These are phyloP conservation scores for Artemisia argyi DNA, from an alignment of 129 eudicot genomes.

Conservation along the genomic window DNA sequence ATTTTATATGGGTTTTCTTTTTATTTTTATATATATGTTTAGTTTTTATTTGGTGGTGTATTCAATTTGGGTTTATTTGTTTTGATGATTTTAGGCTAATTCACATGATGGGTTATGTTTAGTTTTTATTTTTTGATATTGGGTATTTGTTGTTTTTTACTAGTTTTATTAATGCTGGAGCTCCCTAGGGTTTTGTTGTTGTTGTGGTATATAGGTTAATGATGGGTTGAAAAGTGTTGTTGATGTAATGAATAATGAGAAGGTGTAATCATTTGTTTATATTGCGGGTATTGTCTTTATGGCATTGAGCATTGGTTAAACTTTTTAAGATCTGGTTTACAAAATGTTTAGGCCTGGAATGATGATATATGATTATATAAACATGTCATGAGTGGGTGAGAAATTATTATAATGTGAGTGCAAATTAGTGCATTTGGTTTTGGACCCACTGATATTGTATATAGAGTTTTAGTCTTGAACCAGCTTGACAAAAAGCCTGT, in stretches of 20 bases:
- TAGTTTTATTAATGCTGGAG: constrained; percentile 6
- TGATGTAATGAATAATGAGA: neutral
- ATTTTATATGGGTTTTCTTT: neutral
- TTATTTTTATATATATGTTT: neutral
- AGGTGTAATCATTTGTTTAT: constrained; percentile 1
- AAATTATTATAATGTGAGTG: too few relatives aligned
- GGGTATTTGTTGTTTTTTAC: constrained; percentile 7
- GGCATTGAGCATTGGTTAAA: neutral
- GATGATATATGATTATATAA: too few relatives aligned
- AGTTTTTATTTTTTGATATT: neutral
- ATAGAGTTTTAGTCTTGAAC: too few relatives aligned
- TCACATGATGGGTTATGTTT: neutral
- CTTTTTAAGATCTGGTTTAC: neutral
- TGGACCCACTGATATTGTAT: too few relatives aligned
- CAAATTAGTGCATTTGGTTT: too few relatives aligned
- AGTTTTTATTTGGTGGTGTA: neutral
- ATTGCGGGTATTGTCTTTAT: neutral
- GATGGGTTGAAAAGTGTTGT: constrained; percentile 5
- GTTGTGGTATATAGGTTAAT: neutral
- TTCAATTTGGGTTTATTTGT: constrained; percentile 19
- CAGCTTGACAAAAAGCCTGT: too few relatives aligned
- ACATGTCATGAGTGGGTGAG: too few relatives aligned
- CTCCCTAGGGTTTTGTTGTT: neutral
- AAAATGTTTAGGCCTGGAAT: too few relatives aligned
- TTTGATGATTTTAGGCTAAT: constrained; percentile 5